Percentiles rank a stretch among this genome's conserved stretches.
phyloP scores from a whole-genome alignment of 306 rosid species.

The Fragaria ananassa region DNA sequence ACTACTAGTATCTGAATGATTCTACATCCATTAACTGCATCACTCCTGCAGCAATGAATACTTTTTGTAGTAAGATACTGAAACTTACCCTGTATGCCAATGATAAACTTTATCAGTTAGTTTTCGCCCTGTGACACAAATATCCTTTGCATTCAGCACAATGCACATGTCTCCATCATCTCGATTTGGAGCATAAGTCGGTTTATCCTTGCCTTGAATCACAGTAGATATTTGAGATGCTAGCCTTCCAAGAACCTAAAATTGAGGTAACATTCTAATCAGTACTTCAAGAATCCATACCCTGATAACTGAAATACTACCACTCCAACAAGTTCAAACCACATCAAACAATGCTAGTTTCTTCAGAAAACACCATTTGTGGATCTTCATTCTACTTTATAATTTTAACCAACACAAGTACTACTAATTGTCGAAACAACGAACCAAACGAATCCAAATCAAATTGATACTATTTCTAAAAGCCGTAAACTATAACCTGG shows the following conservation, averaged over 20 bases:
- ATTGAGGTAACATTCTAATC: conserved; percentile 5
- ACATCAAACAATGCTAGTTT: background rate
- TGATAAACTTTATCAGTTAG: conserved; percentile 79
- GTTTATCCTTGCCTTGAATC: conserved; percentile 89
- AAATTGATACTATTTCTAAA: background rate
- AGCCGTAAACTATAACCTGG: conserved; percentile 47
- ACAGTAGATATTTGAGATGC: conserved; percentile 97
- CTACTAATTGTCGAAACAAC: background rate
- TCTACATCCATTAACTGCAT: conserved; percentile 11
- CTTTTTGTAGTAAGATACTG: background rate
- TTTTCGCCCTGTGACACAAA: conserved; percentile 82
- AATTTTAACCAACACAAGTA: background rate
- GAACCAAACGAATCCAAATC: background rate
- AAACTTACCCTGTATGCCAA: conserved; percentile 96
- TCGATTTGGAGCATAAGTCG: conserved; percentile 82
- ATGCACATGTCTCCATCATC: conserved; percentile 97
- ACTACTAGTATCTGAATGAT: conserved; percentile 13
- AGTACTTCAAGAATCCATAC: conserved; percentile 21
- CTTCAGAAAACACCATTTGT: background rate
- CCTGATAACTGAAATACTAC: background rate
- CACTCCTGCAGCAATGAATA: conserved; percentile 15
- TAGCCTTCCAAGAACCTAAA: conserved; percentile 85
- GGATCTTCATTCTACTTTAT: background rate
- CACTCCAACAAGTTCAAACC: background rate
- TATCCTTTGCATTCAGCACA: conserved; percentile 90